A percentile compares a stretch with the other conserved stretches of the same genome.
Evolutionary conservation across 164 flowering plant genomes (phyloP).

Genomic region (Magnolia officinalis): DNA sequence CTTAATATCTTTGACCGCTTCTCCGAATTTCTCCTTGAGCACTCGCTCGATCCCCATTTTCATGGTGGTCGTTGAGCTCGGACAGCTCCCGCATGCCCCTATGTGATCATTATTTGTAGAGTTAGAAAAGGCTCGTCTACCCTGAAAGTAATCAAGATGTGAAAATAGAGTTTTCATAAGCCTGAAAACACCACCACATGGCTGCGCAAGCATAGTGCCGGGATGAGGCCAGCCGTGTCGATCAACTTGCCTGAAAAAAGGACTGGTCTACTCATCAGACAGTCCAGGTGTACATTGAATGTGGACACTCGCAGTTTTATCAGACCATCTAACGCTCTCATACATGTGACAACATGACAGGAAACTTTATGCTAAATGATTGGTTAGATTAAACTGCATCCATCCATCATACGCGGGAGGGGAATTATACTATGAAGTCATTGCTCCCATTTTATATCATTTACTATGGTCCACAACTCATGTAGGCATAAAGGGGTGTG

Average conservation of each 20-base stretch:
- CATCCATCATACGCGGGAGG: too few relatives aligned
- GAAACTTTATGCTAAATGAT: too few relatives aligned
- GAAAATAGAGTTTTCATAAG: not conserved
- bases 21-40: conserved; percentile 88
- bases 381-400: too few relatives aligned
- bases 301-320: too few relatives aligned
- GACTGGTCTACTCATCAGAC: too few relatives aligned
- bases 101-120: not conserved
- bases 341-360: too few relatives aligned
- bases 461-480: too few relatives aligned
- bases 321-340: too few relatives aligned
- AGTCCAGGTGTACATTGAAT: too few relatives aligned
- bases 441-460: too few relatives aligned
- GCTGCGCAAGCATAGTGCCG: not conserved
- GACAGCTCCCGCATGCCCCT: conserved; percentile 97
- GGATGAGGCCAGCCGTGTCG: not conserved
- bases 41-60: conserved; percentile 93
- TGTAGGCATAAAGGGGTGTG: too few relatives aligned
- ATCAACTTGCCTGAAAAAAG: not conserved
- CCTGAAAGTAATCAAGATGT: not conserved
- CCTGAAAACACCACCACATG: not conserved
- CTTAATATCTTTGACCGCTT: conserved; percentile 69
- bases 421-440: too few relatives aligned
- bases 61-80: conserved; percentile 98
- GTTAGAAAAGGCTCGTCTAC: not conserved